A percentile compares a stretch with the other conserved stretches of the same genome.
Evolutionary conservation across 306 rosid genomes (phyloP).

Genomic region (Mucuna pruriens): DNA sequence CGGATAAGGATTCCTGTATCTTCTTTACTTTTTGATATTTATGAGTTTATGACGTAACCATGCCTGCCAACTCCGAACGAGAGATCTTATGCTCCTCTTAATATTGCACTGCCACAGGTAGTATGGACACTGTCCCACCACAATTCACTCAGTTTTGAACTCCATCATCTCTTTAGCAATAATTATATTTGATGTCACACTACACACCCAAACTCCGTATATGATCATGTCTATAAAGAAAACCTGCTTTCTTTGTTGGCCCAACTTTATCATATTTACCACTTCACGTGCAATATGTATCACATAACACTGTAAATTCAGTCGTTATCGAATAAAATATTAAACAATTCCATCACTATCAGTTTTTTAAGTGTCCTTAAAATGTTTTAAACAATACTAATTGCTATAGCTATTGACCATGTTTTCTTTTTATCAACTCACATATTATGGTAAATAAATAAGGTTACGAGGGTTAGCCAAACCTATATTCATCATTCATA

Average conservation of each 20-base stretch:
- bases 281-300: neutral
- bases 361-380: no score
- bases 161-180: neutral
- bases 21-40: constrained; percentile 17
- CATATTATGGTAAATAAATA: no score
- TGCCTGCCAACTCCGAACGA: neutral
- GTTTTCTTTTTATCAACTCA: no score
- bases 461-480: no score
- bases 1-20: constrained; percentile 39
- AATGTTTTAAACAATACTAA: no score
- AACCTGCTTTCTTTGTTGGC: neutral
- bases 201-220: neutral
- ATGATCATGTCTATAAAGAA: neutral
- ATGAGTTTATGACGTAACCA: constrained; percentile 19
- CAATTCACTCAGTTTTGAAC: constrained; percentile 16
- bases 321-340: no score
- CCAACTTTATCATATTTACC: neutral
- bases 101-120: constrained; percentile 19
- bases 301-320: no score
- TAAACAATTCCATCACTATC: no score
- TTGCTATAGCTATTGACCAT: no score
- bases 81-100: neutral
- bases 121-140: constrained; percentile 39
- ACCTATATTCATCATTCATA: no score
- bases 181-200: constrained; percentile 14